These are phyloP conservation scores for Neurospora sp. DNA, from an alignment of 495 filamentous ascomycete genomes.

Conservation along the genomic window DNA sequence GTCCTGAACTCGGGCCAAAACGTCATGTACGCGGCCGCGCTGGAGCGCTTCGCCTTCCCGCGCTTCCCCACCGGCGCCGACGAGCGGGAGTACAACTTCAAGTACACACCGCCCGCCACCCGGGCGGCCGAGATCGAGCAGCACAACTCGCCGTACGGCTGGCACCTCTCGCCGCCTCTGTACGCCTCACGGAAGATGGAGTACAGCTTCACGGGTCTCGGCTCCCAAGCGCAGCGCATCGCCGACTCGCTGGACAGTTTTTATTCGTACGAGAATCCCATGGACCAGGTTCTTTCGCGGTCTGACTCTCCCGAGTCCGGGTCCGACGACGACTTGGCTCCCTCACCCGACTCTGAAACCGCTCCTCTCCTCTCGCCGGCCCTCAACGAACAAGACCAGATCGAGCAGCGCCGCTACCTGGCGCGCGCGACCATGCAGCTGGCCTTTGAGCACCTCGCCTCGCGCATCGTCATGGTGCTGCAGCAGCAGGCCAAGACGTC, in stretches of 20 bases:
- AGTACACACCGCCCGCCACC: slow-evolving; percentile 44
- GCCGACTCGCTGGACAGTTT: not conserved
- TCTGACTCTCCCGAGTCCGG: not conserved
- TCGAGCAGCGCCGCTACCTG: slow-evolving; percentile 46
- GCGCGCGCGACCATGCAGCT: slow-evolving; percentile 65
- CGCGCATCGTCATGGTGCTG: slow-evolving; percentile 59
- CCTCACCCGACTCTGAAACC: not conserved
- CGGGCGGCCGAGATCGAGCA: slow-evolving; percentile 43
- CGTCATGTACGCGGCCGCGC: slow-evolving; percentile 65
- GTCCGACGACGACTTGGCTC: slow-evolving; percentile 12
- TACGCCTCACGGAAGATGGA: slow-evolving; percentile 14
- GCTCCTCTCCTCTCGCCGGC: not conserved
- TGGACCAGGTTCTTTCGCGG: not conserved
- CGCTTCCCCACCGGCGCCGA: slow-evolving; percentile 10
- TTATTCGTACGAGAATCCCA: not conserved
- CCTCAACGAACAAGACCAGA: slow-evolving; percentile 5
- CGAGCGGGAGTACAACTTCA: slow-evolving; percentile 26
- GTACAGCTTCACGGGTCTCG: slow-evolving; percentile 31
- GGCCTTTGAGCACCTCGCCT: slow-evolving; percentile 81
- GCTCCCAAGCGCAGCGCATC: slow-evolving; percentile 18
- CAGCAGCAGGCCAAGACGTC: slow-evolving; percentile 2
- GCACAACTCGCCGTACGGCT: slow-evolving; percentile 16
- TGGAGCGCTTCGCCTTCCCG: slow-evolving; percentile 74
- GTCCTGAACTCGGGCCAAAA: slow-evolving; percentile 32
- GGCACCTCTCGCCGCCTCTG: slow-evolving; percentile 28